phyloP scores from a whole-genome alignment of 345 rosid genomes.

The Ceriops zippeliana region DNA sequence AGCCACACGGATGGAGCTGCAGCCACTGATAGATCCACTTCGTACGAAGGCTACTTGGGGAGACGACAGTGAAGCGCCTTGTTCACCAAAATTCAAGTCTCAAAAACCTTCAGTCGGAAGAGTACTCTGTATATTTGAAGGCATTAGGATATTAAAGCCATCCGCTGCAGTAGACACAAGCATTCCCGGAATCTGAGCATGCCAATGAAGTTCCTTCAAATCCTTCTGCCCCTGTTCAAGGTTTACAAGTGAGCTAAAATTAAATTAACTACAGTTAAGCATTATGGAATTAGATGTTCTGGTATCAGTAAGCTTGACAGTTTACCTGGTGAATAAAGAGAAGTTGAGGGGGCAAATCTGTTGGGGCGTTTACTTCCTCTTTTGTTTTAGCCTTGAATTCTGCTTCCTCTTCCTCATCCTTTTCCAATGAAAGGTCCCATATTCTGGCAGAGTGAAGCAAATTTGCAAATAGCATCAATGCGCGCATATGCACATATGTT shows the following conservation, averaged over 20 bases:
- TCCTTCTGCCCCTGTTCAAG: constrained; percentile 83
- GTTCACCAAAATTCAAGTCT: background rate
- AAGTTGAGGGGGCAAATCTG: constrained; percentile 88
- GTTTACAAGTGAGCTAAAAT: background rate
- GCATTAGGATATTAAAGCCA: constrained; percentile 89
- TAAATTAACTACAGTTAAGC: background rate
- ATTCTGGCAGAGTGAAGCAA: constrained; percentile 44
- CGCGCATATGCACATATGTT: background rate
- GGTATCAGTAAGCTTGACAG: background rate
- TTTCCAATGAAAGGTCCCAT: constrained; percentile 96
- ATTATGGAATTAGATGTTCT: constrained; percentile 6
- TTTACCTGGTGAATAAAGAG: constrained; percentile 92
- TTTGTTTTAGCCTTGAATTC: constrained; percentile 80
- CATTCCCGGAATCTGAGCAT: constrained; percentile 89
- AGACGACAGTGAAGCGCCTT: background rate
- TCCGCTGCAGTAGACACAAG: constrained; percentile 73
- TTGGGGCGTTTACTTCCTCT: constrained; percentile 79
- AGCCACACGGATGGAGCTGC: background rate
- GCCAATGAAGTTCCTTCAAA: constrained; percentile 97
- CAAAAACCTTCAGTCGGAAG: constrained; percentile 51
- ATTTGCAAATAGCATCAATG: background rate
- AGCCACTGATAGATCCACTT: background rate
- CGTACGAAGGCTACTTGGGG: background rate
- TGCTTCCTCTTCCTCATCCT: constrained; percentile 93
- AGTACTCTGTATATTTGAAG: constrained; percentile 80